Evolutionary conservation across 139 green algal species (phyloP).

Genomic region (Diplosphaera chodatii): DNA sequence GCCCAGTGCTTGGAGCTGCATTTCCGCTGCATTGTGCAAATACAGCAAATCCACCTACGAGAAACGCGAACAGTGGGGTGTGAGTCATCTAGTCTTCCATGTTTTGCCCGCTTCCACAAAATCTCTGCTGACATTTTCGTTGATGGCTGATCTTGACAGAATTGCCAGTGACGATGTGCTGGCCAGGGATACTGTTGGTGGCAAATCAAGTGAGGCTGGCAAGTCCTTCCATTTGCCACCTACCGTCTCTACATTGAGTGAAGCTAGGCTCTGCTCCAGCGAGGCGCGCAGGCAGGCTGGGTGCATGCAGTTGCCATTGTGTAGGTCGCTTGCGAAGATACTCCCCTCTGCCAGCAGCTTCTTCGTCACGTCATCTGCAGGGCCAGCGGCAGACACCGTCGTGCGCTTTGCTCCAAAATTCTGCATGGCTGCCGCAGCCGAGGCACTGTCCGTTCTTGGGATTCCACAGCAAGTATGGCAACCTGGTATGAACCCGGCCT

Average conservation of each 20-base stretch:
- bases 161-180: background rate
- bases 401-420: slow-evolving; percentile 1
- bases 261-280: slow-evolving; percentile 32
- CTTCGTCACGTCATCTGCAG: slow-evolving; percentile 9
- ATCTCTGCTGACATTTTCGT: background rate
- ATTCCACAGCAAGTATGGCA: background rate
- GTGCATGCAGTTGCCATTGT: slow-evolving; percentile 45
- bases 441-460: too few relatives aligned
- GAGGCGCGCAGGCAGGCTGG: slow-evolving; percentile 44
- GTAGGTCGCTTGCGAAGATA: slow-evolving; percentile 20
- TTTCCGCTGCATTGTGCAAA: slow-evolving; percentile 65
- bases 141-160: background rate
- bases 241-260: slow-evolving; percentile 45
- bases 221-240: background rate
- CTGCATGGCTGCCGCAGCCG: too few relatives aligned
- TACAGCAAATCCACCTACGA: slow-evolving; percentile 70
- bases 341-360: background rate
- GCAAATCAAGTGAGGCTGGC: too few relatives aligned
- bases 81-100: too few relatives aligned
- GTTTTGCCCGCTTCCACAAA: too few relatives aligned
- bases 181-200: too few relatives aligned
- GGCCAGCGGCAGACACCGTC: too few relatives aligned
- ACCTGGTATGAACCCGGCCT: slow-evolving; percentile 48
- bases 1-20: slow-evolving; percentile 33
- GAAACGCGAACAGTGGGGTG: too few relatives aligned